phyloP scores from a whole-genome alignment of 2,329 filamentous ascomycete species.

The Didymella glomerata region DNA sequence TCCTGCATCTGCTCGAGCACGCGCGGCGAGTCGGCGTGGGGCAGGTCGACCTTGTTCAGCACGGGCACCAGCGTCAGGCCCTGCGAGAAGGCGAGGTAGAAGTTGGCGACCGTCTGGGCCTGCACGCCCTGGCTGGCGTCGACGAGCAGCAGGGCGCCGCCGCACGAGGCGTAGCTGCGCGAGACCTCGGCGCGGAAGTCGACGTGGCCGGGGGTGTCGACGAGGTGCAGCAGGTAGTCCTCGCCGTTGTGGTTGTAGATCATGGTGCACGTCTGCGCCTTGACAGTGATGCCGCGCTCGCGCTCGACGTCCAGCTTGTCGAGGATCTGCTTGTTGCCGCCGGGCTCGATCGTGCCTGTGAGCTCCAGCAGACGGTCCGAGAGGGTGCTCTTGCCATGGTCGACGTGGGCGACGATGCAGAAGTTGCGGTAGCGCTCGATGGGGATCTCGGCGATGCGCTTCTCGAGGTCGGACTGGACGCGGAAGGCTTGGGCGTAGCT shows the following conservation, averaged over 20 bases:
- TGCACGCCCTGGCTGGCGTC: constrained; percentile 97
- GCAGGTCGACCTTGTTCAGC: constrained; percentile 95
- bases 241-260: constrained; percentile 82
- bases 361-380: constrained; percentile 91
- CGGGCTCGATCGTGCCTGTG: constrained; percentile 88
- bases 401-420: constrained; percentile 98
- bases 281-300: constrained; percentile 96
- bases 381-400: constrained; percentile 97
- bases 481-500: constrained; percentile 51
- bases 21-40: constrained; percentile 84
- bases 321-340: constrained; percentile 91
- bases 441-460: constrained; percentile 75
- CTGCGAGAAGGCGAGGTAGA: constrained; percentile 95
- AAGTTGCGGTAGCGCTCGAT: constrained; percentile 90
- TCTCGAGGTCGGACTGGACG: constrained; percentile 63
- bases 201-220: constrained; percentile 97
- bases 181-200: constrained; percentile 98
- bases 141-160: constrained; percentile 85
- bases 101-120: constrained; percentile 98
- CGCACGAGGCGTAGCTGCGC: constrained; percentile 93
- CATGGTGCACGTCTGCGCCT: constrained; percentile 98
- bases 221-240: constrained; percentile 92
- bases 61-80: constrained; percentile 87
- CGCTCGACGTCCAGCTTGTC: constrained; percentile 97
- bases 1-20: constrained; percentile 86